Evolutionary conservation across 495 filamentous ascomycete genomes (phyloP), one percentile per base, ranked within the genome.

Genomic region (Cladorrhinum samala): DNA sequence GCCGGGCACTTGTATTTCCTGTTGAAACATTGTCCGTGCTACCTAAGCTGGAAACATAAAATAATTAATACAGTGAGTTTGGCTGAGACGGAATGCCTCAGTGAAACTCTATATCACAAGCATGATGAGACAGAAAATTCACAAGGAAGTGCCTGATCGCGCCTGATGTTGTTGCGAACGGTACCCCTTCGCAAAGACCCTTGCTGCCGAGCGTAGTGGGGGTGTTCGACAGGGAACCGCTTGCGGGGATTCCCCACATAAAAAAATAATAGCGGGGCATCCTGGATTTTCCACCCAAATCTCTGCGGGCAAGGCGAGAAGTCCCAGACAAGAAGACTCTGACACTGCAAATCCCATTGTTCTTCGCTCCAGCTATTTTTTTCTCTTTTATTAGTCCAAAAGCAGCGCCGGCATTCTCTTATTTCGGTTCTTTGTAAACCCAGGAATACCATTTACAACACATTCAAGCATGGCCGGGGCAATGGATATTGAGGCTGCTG

Each of bases 401-500:
- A 49, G 30, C n/a, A n/a, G n/a, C n/a, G n/a, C n/a, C n/a, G n/a
- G n/a, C n/a, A n/a, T 37, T 37, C 30, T 37, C 30, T 37, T 37
- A 6, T 37, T 14, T 7, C 14, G 7, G 6, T 37, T 14, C 7
- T 37, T 37, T 37, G 6, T 37, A 14, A 6, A 37, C 14, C 14
- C 7, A 6, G 14, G 30, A 14, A 41, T 41, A 41, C 39, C 17
- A 14, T 18, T 6, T 17, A 14, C 5, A n/a, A 5, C 39, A 41
- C 6, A 41, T 14, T 41, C 39, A 18, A 52, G 51, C 56, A 66
- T 72, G 20, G 61, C 61, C 23, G n/a, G 6, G 5, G 45, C 21
- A 27, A 77, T 72, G 71, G 75, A 76, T 17, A 70, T 76, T 47
- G 72, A 76, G 62, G 58, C 62, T 46, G 75, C 73, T 37, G 77